Evolutionary conservation across 352 stramenopile species (phyloP).

Genomic region (Phytophthora podocarpi): DNA sequence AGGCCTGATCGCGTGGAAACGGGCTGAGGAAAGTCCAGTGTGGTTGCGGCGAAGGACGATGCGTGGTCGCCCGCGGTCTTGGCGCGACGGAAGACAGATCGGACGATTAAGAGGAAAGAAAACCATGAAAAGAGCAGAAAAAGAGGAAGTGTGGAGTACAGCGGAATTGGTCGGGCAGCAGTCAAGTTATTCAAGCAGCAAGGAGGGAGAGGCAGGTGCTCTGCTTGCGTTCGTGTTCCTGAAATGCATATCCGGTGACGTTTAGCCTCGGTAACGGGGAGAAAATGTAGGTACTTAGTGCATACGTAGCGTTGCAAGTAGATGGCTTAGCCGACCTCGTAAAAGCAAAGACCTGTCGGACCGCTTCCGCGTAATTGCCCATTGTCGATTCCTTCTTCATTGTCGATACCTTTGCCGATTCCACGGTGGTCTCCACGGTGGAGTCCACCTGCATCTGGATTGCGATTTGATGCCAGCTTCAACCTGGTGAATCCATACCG

Average conservation of each 20-base stretch:
- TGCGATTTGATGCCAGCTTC: slow-evolving; percentile 4
- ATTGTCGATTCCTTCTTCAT: slow-evolving; percentile 10
- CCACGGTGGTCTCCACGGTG: too few species aligned
- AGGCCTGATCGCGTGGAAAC: slow-evolving; percentile 23
- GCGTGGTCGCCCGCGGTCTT: neutral
- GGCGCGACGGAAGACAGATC: neutral
- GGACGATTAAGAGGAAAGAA: slow-evolving; percentile 9
- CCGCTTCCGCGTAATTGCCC: slow-evolving; percentile 18
- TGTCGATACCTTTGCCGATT: slow-evolving; percentile 6
- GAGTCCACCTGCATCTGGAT: neutral
- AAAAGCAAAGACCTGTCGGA: slow-evolving; percentile 36
- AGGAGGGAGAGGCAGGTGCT: slow-evolving; percentile 17
- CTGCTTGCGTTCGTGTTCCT: slow-evolving; percentile 36
- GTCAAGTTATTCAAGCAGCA: slow-evolving; percentile 35
- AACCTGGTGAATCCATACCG: slow-evolving; percentile 5
- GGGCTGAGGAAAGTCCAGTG: slow-evolving; percentile 11
- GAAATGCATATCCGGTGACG: slow-evolving; percentile 37
- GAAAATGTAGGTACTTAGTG: slow-evolving; percentile 27
- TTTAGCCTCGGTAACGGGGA: slow-evolving; percentile 18
- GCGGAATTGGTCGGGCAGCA: slow-evolving; percentile 20
- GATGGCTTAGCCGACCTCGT: slow-evolving; percentile 29
- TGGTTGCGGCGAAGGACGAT: slow-evolving; percentile 18
- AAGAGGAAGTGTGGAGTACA: slow-evolving; percentile 19
- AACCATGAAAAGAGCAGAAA: slow-evolving; percentile 30
- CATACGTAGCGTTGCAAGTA: slow-evolving; percentile 38